Evolutionary conservation across 257 asterid genomes (phyloP).

Genomic region (Solanum chmielewskii): DNA sequence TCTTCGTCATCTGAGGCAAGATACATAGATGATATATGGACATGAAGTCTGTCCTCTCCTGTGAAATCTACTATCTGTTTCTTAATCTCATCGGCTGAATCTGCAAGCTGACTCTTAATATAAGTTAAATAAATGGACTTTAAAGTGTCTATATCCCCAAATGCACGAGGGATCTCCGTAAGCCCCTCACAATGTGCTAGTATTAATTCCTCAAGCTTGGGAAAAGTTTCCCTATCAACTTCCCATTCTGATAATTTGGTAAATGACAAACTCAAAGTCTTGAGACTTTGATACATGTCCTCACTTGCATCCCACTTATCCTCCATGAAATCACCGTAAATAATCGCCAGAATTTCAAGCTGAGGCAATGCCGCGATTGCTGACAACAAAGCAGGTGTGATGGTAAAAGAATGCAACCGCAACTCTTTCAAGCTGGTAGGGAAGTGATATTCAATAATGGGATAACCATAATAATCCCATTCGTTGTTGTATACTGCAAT

Average conservation of each 20-base stretch:
- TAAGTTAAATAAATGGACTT: not conserved
- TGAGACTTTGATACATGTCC: too few species aligned
- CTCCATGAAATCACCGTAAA: too few species aligned
- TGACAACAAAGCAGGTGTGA: not conserved
- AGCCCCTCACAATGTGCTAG: fast-evolving
- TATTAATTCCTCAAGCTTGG: not conserved
- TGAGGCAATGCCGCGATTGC: too few species aligned
- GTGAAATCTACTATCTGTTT: fast-evolving
- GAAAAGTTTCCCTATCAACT: not conserved
- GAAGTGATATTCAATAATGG: not conserved
- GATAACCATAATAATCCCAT: too few species aligned
- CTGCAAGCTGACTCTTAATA: not conserved
- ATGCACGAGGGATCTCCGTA: not conserved
- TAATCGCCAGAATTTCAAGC: too few species aligned
- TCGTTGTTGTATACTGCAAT: not conserved
- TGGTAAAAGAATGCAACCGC: not conserved
- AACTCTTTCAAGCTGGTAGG: not conserved
- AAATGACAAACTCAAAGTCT: too few species aligned
- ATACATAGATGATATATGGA: too few species aligned
- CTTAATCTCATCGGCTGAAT: not conserved
- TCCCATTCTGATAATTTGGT: not conserved
- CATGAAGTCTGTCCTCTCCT: too few species aligned
- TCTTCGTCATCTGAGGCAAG: too few species aligned
- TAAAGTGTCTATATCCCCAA: not conserved
- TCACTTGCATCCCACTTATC: too few species aligned